Percentiles rank a stretch among this genome's conserved stretches.
Conservation (phyloP, 1,284 basidiomycete species). For the Moesziomyces antarcticus region DNA sequence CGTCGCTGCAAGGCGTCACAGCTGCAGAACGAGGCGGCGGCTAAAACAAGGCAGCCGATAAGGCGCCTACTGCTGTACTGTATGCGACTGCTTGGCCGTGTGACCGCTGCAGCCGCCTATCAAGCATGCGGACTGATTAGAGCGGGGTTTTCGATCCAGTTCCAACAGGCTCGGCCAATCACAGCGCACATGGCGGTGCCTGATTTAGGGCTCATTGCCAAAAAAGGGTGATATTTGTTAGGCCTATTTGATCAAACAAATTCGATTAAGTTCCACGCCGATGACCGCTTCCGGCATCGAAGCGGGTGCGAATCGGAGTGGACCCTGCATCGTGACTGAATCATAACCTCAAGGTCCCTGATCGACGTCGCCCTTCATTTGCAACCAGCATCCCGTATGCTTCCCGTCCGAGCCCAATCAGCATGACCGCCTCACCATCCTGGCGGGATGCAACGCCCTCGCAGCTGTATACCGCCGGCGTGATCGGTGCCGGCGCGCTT, state of each 20-base stretch:
- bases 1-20: neutral
- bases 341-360: neutral
- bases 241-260: neutral
- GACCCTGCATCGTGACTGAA: slow-evolving; percentile 12
- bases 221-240: neutral
- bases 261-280: neutral
- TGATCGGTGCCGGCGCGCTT: slow-evolving; percentile 21
- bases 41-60: neutral
- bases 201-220: neutral
- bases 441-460: slow-evolving; percentile 32
- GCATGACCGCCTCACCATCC: slow-evolving; percentile 14
- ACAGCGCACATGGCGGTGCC: neutral
- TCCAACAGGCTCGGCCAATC: neutral
- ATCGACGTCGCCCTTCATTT: neutral
- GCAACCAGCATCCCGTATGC: neutral
- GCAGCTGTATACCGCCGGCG: slow-evolving; percentile 29
- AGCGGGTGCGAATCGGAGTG: neutral
- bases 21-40: neutral
- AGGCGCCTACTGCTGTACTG: neutral
- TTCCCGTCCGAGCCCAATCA: neutral
- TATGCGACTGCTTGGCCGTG: neutral
- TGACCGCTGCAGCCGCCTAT: neutral
- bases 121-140: slow-evolving; percentile 1
- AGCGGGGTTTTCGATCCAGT: neutral
- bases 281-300: slow-evolving; percentile 4